Conservation (phyloP, 108 stramenopile species). For the Cyclostephanos invisitatus region DNA sequence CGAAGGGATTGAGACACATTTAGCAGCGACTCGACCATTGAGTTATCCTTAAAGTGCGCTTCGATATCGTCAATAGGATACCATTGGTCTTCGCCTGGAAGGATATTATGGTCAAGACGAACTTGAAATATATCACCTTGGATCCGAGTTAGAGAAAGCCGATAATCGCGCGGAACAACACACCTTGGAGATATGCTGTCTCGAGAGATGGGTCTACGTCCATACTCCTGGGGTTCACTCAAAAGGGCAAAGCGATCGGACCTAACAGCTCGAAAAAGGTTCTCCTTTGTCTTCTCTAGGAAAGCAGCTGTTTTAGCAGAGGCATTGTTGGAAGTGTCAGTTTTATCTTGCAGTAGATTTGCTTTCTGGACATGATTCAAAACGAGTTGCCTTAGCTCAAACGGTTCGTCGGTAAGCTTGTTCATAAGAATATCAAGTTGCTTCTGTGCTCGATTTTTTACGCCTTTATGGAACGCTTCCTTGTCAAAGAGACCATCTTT, state of each 20-base stretch:
- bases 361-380: conserved; percentile 44
- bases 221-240: conserved; percentile 24
- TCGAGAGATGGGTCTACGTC: conserved; percentile 3
- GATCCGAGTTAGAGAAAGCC: conserved; percentile 13
- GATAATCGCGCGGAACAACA: conserved; percentile 21
- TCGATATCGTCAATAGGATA: background rate
- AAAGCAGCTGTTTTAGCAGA: conserved; percentile 9
- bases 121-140: conserved; percentile 12
- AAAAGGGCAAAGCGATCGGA: conserved; percentile 42
- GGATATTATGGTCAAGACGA: conserved; percentile 12
- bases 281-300: conserved; percentile 20
- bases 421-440: conserved; percentile 16
- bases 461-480: conserved; percentile 26
- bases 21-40: conserved; percentile 35
- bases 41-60: conserved; percentile 21
- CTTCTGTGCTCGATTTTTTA: conserved; percentile 7
- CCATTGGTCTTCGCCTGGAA: background rate
- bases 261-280: conserved; percentile 17
- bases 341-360: conserved; percentile 15
- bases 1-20: conserved; percentile 34
- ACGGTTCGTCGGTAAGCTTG: conserved; percentile 29
- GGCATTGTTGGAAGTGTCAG: background rate
- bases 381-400: conserved; percentile 46
- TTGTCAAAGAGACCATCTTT: conserved; percentile 33
- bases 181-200: conserved; percentile 25